Evolutionary conservation across 345 rosid genomes (phyloP), one percentile per base, ranked within the genome.

Genomic region (Populus tremula): DNA sequence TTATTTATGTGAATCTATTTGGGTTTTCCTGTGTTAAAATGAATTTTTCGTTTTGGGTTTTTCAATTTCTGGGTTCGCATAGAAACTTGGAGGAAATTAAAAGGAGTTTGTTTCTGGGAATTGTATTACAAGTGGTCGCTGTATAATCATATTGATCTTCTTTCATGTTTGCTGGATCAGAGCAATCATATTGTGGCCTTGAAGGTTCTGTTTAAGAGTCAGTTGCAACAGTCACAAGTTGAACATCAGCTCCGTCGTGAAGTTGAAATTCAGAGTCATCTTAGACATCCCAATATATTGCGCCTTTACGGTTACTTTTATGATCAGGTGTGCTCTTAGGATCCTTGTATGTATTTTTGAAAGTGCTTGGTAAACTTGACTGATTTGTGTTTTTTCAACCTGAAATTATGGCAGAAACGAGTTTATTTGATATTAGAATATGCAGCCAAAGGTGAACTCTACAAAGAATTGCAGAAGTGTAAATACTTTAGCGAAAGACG

Each of bases 241-340:
- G 98, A 96, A 82, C 98, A 93, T 80, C 99, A 93, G 85, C 95
- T 96, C 7, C 90, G 97, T 10, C 87, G 98, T 12, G 99, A 96
- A 89, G 97, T 96, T 27, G 98, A 96, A 85, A 96, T 96, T 50
- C 99, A 96, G 81, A 93, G 98, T 81, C 98, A 96, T 86, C 97
- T 96, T 61, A 85, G 97, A 1, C 91, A 93, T 82, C 93, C 99
- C 41, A 96, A 93, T 59, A 96, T 96, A 13, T 79, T 96, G 76
- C 86, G 98, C 1, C 93, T 96, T 33, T 96, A 93, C 80, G 99
- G 99, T 69, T 96, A 96, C 82, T 96, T 96, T 79, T 96, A 96
- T 71, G 99, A 96, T 86, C 99, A 93, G 86, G 99, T 96, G 68
- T 54, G 21, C 45, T 67, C 39, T 35, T 16, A 49, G 62, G 25